These are phyloP conservation scores for Pyrus betulifolia DNA, from an alignment of 306 rosid species.

Conservation along the genomic window DNA sequence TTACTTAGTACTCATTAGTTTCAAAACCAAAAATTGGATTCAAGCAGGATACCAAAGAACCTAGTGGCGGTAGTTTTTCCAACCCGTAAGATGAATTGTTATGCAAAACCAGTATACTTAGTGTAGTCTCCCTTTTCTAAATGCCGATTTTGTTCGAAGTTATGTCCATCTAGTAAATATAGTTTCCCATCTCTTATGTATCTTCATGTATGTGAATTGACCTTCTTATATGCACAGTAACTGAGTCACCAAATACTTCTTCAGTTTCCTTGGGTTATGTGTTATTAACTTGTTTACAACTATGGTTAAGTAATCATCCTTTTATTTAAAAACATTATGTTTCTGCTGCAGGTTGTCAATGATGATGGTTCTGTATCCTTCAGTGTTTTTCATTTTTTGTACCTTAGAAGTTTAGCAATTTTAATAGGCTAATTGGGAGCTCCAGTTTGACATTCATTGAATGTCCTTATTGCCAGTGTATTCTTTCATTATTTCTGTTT, in stretches of 20 bases:
- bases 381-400: slow-evolving; percentile 8
- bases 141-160: background rate
- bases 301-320: background rate
- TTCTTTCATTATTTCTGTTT: background rate
- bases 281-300: background rate
- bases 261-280: background rate
- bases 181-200: background rate
- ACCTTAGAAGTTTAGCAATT: background rate
- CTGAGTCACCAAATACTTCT: background rate
- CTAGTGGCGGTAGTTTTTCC: background rate
- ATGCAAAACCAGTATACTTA: background rate
- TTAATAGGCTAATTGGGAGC: background rate
- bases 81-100: background rate
- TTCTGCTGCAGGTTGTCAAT: slow-evolving; percentile 73
- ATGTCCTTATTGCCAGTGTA: background rate
- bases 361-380: slow-evolving; percentile 98
- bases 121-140: background rate
- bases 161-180: background rate
- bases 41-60: too few species aligned
- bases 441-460: background rate
- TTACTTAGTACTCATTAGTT: too few species aligned
- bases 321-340: slow-evolving; percentile 1
- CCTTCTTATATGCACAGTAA: background rate
- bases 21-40: too few species aligned
- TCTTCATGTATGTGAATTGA: background rate